Evolutionary conservation across 495 filamentous ascomycete genomes (phyloP).

Genomic region (Chaetomium fimeti): DNA sequence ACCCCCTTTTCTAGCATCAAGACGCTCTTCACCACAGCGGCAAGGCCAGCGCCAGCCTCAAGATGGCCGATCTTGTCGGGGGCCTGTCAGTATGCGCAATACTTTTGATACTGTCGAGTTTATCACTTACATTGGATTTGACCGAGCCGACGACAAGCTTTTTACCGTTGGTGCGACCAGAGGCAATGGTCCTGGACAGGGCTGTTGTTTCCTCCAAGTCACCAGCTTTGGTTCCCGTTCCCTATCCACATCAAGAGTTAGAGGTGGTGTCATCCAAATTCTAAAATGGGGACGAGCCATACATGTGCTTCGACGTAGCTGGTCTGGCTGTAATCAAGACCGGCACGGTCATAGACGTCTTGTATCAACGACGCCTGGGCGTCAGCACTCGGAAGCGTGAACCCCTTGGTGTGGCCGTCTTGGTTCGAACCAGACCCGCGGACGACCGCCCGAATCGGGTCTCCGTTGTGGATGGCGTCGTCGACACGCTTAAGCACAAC

Average conservation of each 20-base stretch:
- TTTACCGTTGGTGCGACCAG: not conserved
- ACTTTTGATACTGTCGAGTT: not conserved
- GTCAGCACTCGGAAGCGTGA: not conserved
- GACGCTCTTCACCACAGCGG: constrained; percentile 52
- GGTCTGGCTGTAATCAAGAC: not conserved
- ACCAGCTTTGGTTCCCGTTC: not conserved
- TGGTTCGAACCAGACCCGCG: not conserved
- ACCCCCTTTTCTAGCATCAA: constrained; percentile 53
- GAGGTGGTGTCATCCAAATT: not conserved
- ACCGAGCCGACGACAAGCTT: constrained; percentile 53
- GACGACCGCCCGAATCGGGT: constrained; percentile 2
- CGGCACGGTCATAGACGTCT: not conserved
- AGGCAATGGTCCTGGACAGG: not conserved
- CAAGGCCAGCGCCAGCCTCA: constrained; percentile 53
- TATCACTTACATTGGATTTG: constrained; percentile 45
- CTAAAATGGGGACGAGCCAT: not conserved
- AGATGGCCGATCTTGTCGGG: constrained; percentile 47
- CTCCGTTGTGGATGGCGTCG: not conserved
- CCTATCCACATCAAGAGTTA: not conserved
- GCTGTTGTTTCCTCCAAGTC: constrained; percentile 1
- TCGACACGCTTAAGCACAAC: not conserved
- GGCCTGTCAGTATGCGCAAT: not conserved
- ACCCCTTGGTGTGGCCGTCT: not conserved
- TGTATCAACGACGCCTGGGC: not conserved
- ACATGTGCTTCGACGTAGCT: not conserved